Evolutionary conservation across 306 rosid species (phyloP), one percentile per base, ranked within the genome.

Genomic region (Begonia masoniana): DNA sequence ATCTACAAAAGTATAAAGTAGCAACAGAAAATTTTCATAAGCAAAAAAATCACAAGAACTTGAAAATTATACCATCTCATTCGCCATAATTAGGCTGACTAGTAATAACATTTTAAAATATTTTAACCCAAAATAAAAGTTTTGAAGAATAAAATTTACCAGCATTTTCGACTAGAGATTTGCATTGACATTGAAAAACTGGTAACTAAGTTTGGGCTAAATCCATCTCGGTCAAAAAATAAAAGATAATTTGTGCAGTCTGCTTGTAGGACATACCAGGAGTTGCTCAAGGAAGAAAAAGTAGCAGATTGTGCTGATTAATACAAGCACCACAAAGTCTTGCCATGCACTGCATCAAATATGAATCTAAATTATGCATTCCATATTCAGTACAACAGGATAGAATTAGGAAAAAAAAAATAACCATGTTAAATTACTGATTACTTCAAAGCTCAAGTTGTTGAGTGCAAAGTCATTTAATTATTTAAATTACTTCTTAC

Each of bases 201-300:
- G 39, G 39, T 31, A 31, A 31, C 39, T 31, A 31, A 31, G 39
- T 31, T 4, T 31, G 9, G 39, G 39, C 3, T 31, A 31, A 31
- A 31, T 31, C 39, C 39, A 31, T 2, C 39, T 31, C 8, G 8
- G 39, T 31, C 39, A 31, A 31, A 26, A 7, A 31, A 31, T 31
- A 31, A 31, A 31, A 6, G 39, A 31, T 31, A 31, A 31, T 31
- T 31, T 6, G 7, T 31, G 39, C 39, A 31, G 39, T 31, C 39
- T 31, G 9, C 1, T 31, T 31, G 1, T 31, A 31, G 9, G 14
- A 36, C 57, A 51, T 85, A 91, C 97, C 96, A 91, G 80, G 45
- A 91, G 92, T 80, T 91, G 97, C 76, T 91, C 96, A 15, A 91
- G 88, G 76, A 85, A 91, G 92, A 91, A 91, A 75, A 91, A 85